Evolutionary conservation across 163 green algal species (phyloP).

Genomic region (Volvox carteri): DNA sequence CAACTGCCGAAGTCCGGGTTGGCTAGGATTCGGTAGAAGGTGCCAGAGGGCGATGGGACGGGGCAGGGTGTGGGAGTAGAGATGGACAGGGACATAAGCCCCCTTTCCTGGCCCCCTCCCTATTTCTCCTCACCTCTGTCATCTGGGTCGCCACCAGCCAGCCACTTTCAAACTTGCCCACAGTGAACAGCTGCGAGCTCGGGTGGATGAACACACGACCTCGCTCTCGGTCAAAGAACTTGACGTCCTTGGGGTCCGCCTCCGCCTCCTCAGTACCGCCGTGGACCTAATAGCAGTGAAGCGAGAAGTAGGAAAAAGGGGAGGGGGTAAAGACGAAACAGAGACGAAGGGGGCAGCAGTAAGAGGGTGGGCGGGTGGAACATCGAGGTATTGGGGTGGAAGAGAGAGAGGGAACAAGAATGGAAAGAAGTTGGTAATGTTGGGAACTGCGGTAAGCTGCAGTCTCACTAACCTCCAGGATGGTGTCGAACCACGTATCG

Average conservation of each 20-base stretch:
- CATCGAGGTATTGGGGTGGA: too few species aligned
- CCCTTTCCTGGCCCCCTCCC: background rate
- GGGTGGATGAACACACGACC: conserved; percentile 96
- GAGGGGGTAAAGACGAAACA: too few species aligned
- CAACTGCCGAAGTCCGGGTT: too few species aligned
- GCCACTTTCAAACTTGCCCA: conserved; percentile 83
- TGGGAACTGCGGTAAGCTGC: too few species aligned
- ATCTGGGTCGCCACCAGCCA: conserved; percentile 95
- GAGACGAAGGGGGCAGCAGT: too few species aligned
- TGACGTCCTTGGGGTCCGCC: conserved; percentile 73
- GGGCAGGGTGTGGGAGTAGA: background rate
- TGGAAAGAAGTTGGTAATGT: too few species aligned
- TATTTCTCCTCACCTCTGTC: conserved; percentile 79
- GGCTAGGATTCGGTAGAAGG: too few species aligned
- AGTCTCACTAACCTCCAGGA: too few species aligned
- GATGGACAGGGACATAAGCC: background rate
- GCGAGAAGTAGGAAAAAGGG: background rate
- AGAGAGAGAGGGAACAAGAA: too few species aligned
- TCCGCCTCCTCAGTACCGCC: conserved; percentile 86
- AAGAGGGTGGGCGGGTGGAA: too few species aligned
- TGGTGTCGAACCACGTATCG: too few species aligned
- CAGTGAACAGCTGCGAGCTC: conserved; percentile 87
- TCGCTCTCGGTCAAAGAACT: conserved; percentile 81
- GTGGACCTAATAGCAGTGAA: conserved; percentile 57
- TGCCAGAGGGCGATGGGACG: too few species aligned